Conservation (phyloP, 2,329 filamentous ascomycete species). For the Diaporthe ampelina region DNA sequence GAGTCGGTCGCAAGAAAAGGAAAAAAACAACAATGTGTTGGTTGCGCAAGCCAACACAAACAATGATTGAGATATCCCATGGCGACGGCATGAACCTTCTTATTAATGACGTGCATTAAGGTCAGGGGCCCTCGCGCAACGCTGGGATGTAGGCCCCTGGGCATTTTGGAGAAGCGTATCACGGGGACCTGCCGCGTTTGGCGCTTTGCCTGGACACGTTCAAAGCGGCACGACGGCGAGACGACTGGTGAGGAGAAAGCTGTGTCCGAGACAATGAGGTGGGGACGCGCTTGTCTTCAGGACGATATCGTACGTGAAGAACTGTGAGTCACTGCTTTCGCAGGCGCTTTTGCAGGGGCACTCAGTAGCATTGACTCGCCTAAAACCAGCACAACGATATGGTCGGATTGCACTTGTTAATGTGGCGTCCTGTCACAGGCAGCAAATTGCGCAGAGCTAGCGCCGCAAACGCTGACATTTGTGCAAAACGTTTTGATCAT, state of each 20-base stretch:
- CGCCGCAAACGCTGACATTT: neutral
- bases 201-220: constrained; percentile 21
- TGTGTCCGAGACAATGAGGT: constrained; percentile 5
- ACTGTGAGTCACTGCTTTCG: constrained; percentile 16
- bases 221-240: constrained; percentile 21
- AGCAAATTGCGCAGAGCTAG: neutral
- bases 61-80: constrained; percentile 8
- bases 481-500: neutral
- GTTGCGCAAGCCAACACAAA: constrained; percentile 13
- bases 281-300: neutral
- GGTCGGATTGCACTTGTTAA: too few relatives aligned
- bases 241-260: constrained; percentile 26
- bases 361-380: neutral
- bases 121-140: constrained; percentile 3
- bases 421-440: neutral
- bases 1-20: neutral
- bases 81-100: constrained; percentile 18
- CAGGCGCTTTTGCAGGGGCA: neutral
- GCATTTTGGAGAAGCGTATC: constrained; percentile 12
- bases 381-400: neutral
- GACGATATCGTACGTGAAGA: constrained; percentile 25
- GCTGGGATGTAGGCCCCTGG: constrained; percentile 4
- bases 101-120: constrained; percentile 32
- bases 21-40: constrained; percentile 8
- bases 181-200: constrained; percentile 31